Evolutionary conservation across 257 asterid genomes (phyloP).

Genomic region (Verbascum thapsus): DNA sequence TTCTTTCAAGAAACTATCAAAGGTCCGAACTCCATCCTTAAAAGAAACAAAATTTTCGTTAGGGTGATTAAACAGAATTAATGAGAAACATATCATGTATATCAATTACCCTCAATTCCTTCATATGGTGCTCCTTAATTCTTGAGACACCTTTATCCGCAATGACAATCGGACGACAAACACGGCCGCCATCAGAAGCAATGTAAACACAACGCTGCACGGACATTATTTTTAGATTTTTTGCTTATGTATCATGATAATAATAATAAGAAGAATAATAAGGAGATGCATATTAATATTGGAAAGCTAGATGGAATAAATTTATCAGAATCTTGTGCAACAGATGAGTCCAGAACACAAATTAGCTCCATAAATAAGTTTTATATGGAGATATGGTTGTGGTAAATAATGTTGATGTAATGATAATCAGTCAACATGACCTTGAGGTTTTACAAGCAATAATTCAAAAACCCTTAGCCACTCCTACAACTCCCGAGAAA

Average conservation of each 20-base stretch:
- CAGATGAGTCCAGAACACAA: constrained; percentile 14
- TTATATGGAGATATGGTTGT: neutral
- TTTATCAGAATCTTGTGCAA: neutral
- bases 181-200: constrained; percentile 99
- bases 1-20: constrained; percentile 76
- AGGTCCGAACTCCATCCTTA: constrained; percentile 90
- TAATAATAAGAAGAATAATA: neutral
- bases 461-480: neutral
- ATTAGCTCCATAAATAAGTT: neutral
- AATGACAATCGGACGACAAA: constrained; percentile 95
- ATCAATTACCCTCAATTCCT: constrained; percentile 78
- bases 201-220: constrained; percentile 91
- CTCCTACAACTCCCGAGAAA: neutral
- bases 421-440: constrained; percentile 4
- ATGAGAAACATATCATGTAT: constrained; percentile 14
- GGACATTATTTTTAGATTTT: constrained; percentile 28
- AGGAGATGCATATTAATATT: neutral
- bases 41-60: constrained; percentile 31
- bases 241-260: neutral
- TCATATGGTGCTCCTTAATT: constrained; percentile 94
- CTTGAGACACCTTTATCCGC: constrained; percentile 94
- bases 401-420: neutral
- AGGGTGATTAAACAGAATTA: constrained; percentile 26
- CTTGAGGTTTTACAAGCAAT: constrained; percentile 10
- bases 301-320: neutral